Evolutionary conservation across 116 monocot species (phyloP).

Genomic region (Dioscorea cayenensis): DNA sequence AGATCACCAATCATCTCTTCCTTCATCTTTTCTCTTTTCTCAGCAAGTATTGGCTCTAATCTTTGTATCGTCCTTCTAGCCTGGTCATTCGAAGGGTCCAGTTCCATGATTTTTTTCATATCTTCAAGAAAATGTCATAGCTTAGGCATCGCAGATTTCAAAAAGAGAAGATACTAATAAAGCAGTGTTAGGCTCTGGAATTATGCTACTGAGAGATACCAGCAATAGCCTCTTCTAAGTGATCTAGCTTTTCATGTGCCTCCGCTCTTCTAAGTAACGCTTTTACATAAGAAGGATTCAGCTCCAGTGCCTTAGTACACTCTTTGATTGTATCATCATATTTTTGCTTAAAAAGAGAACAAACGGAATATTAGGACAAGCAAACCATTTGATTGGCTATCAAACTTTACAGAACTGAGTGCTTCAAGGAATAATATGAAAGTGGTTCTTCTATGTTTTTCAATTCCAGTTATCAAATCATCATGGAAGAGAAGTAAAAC

Average conservation of each 20-base stretch:
- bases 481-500: neutral
- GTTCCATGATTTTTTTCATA: conserved; percentile 77
- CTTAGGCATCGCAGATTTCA: neutral
- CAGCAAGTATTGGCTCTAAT: conserved; percentile 83
- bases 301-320: conserved; percentile 67
- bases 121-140: conserved; percentile 32
- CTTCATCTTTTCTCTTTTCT: conserved; percentile 96
- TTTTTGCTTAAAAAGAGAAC: conserved; percentile 28
- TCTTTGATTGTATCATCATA: conserved; percentile 68
- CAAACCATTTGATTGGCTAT: neutral
- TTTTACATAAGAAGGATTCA: conserved; percentile 71
- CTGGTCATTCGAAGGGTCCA: conserved; percentile 82
- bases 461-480: neutral
- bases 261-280: conserved; percentile 76
- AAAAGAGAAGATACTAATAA: neutral
- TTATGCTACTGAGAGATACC: conserved; percentile 21
- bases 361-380: neutral
- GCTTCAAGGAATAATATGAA: neutral
- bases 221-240: conserved; percentile 75
- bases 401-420: neutral
- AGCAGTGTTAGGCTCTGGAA: neutral
- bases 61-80: conserved; percentile 48
- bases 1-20: conserved; percentile 97
- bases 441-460: neutral
- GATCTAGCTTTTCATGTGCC: conserved; percentile 86